A percentile compares a stretch with the other conserved stretches of the same genome.
Evolutionary conservation across 176 grass and related monocot genomes (phyloP).

Genomic region (Neostapfia colusana): DNA sequence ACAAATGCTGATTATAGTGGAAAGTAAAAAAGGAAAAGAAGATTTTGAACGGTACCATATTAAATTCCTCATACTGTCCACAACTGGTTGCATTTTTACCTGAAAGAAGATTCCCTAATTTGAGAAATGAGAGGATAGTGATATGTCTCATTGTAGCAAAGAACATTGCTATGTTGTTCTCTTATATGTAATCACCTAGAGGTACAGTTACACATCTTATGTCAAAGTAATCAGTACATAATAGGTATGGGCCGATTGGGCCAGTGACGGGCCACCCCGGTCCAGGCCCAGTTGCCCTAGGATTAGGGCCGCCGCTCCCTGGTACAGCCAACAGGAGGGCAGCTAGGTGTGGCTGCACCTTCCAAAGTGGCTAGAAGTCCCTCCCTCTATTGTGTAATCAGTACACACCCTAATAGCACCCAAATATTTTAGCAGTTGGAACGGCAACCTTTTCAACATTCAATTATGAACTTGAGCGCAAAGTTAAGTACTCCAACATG

Average conservation of each 20-base stretch:
- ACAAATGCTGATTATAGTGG: neutral
- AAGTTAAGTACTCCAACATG: neutral
- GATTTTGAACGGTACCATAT: constrained; percentile 62
- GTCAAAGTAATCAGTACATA: neutral
- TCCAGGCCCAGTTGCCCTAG: too few species aligned
- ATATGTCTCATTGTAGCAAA: neutral
- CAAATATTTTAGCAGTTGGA: constrained; percentile 7
- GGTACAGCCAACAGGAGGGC: too few species aligned
- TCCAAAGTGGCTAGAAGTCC: too few species aligned
- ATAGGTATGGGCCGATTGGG: neutral
- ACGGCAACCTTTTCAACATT: constrained; percentile 1
- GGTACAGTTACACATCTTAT: neutral
- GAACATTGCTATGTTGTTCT: neutral
- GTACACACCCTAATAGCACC: neutral
- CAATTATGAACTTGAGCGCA: neutral
- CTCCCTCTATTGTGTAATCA: neutral
- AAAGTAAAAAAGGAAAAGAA: constrained; percentile 15
- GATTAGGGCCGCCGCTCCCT: too few species aligned
- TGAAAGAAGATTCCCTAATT: constrained; percentile 37
- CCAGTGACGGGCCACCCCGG: too few species aligned
- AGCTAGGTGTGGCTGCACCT: too few species aligned
- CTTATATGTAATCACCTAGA: constrained; percentile 20
- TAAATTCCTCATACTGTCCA: constrained; percentile 63
- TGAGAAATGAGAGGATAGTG: constrained; percentile 9
- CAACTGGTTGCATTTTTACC: constrained; percentile 93